Evolutionary conservation across 352 stramenopile species (phyloP), one percentile per base, ranked within the genome.

Genomic region (Phytopythium oedochilum): DNA sequence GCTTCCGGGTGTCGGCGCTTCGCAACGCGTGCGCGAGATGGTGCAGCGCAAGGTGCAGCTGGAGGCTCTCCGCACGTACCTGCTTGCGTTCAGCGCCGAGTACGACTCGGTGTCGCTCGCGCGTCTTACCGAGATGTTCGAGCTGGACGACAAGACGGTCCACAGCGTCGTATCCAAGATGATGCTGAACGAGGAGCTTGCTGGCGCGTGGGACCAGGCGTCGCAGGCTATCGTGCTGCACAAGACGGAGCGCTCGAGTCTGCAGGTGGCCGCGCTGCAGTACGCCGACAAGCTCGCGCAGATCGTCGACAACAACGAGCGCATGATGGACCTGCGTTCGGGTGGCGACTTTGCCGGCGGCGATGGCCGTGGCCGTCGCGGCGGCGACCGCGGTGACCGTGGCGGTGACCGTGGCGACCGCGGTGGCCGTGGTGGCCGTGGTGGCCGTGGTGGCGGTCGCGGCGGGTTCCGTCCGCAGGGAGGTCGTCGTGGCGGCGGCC

Each of bases 91-190:
- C 74, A 96, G 89, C 34, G 76, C 86, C 22, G 87, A 98, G 66
- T 99, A 99, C 69, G 96, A 99, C 57, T 97, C 94, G 44, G 76
- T 99, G 47, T 97, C 84, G 43, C 78, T 98, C 32, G 77, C 68
- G 26, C 92, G 96, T 28, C 77, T 99, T 29, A 98, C 92, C 66
- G 88, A 95, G 57, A 99, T 98, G 89, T 99, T 99, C 73, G 94
- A 98, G 55, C 86, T 99, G 51, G 86, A 93, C 25, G 91, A 96
- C 57, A 97, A 94, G 73, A 96, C 96, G 38, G 96, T 98, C 52
- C 96, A 99, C 79, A 96, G 81, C 55, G 88, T 99, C n/a, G 92
- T 99, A 32, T 98, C 90, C 47, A 99, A 99, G 71, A 99, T 99
- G 96, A 99, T 99, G 83, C 98, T 99, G 78, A 98, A 98, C 63